These are phyloP conservation scores for Fusarium graminum DNA, from an alignment of 2,329 filamentous ascomycete genomes.

Conservation along the genomic window DNA sequence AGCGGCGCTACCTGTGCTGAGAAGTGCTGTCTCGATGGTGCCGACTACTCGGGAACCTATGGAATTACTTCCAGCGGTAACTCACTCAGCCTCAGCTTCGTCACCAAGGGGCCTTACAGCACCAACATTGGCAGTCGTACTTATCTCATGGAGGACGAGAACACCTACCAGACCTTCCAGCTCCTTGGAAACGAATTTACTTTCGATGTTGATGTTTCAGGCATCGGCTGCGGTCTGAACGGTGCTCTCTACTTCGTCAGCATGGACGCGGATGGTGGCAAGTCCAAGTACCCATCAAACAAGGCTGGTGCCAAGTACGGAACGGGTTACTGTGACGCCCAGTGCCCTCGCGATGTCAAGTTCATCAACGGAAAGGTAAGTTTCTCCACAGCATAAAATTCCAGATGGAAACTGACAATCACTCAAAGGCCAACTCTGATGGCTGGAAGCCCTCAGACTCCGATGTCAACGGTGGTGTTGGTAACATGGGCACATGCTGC, in stretches of 20 bases:
- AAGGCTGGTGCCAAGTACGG: slow-evolving; percentile 70
- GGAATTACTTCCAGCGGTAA: slow-evolving; percentile 66
- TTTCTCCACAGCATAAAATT: background rate
- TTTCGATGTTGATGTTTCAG: slow-evolving; percentile 78
- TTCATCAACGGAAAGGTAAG: slow-evolving; percentile 67
- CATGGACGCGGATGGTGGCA: slow-evolving; percentile 71
- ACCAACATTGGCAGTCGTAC: slow-evolving; percentile 68
- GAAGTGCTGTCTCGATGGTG: slow-evolving; percentile 67
- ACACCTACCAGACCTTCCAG: slow-evolving; percentile 74
- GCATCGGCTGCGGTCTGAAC: slow-evolving; percentile 77
- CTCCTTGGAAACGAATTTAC: slow-evolving; percentile 77
- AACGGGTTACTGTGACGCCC: slow-evolving; percentile 67
- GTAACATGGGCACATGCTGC: slow-evolving; percentile 68
- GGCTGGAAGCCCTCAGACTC: slow-evolving; percentile 64
- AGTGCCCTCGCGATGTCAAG: slow-evolving; percentile 68
- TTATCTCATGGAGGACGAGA: slow-evolving; percentile 73
- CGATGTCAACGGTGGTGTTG: slow-evolving; percentile 68
- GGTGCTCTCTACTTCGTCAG: slow-evolving; percentile 76
- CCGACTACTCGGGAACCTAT: slow-evolving; percentile 65
- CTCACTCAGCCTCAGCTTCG: slow-evolving; percentile 68
- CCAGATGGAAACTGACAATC: slow-evolving; percentile 48
- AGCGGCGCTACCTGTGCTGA: slow-evolving; percentile 59
- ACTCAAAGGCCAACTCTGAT: slow-evolving; percentile 62
- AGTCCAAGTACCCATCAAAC: slow-evolving; percentile 63
- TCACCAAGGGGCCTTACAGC: slow-evolving; percentile 63